Base-by-base conservation (phyloP, 139 green algal genomes). In the Picochlorum sp. region DNA sequence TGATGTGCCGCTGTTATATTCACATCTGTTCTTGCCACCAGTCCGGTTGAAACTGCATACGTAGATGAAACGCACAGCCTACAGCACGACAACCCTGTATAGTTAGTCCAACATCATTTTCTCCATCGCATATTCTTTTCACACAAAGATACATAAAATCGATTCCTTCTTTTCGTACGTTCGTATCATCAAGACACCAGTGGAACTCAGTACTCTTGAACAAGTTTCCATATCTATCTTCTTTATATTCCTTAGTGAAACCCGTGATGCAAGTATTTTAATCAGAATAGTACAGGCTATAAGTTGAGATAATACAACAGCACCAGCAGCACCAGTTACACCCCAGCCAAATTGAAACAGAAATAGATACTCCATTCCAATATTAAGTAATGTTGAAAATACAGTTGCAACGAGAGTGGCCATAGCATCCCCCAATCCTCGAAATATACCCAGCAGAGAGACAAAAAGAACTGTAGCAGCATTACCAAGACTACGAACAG, bases 341-440 rank as follows among this genome's bases (percentile, higher is more conserved):
- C 87, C 87, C 72, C 69, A 74, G 13, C 59, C 33, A 3, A 69
- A 47, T 16, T 30, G 45, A 47, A 90, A 92, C 18, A 95, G 85
- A 49, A 93, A 56, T 13, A 86, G 9, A 2, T 66, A 75, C 55
- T 80, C 81, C 30, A 84, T 63, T 10, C 51, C 50, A 9, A 81
- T 20, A 55, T 76, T 80, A 36, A 72, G 7, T 5, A 36, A 26
- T 31, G 77, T 79, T 16, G 54, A 61, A 0, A 40, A 39, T 2
- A 80, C 10, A 0, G 74, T 79, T 18, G 62, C 75, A 7, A 50
- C 56, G 18, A 85, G 54, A 0, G 78, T 65, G 13, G 55, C 55
- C 4, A 32, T 33, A 4, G 75, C 68, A 40, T 68, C 44, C 0
- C 82, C 56, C 8, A 93, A 33, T 28, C 74, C 72, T 25, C 77